Percentiles rank a stretch among this genome's conserved stretches.
Evolutionary conservation across 192 early-diverging fungal genomes (phyloP).

Genomic region (Glomus cerebriforme): DNA sequence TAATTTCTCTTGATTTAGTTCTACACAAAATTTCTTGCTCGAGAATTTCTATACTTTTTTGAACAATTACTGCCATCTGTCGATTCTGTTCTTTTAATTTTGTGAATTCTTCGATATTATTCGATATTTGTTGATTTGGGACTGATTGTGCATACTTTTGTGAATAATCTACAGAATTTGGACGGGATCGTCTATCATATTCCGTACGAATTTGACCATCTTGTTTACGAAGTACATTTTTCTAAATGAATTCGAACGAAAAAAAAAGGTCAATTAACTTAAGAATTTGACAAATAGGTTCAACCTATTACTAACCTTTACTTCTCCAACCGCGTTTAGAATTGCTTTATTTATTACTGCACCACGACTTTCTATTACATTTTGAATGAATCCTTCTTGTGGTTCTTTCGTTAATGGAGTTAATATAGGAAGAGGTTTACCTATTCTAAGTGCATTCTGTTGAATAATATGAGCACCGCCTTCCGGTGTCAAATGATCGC

Average conservation of each 20-base stretch:
- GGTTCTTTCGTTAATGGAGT: neutral
- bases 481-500: slow-evolving; percentile 53
- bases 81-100: slow-evolving; percentile 33
- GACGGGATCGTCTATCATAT: slow-evolving; percentile 2
- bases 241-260: neutral
- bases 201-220: slow-evolving; percentile 28
- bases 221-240: slow-evolving; percentile 27
- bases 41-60: slow-evolving; percentile 45
- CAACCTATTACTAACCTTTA: slow-evolving; percentile 38
- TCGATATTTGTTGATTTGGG: neutral
- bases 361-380: slow-evolving; percentile 57
- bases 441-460: slow-evolving; percentile 51
- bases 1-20: slow-evolving; percentile 12
- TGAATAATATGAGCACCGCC: slow-evolving; percentile 54
- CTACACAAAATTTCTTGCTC: slow-evolving; percentile 47
- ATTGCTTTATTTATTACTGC: slow-evolving; percentile 58
- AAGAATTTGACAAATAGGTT: neutral
- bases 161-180: neutral
- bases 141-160: slow-evolving; percentile 4
- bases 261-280: neutral
- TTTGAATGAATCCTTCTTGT: slow-evolving; percentile 48
- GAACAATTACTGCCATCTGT: slow-evolving; percentile 41
- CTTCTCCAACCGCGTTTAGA: slow-evolving; percentile 40
- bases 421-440: slow-evolving; percentile 25
- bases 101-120: neutral